Percentiles rank a stretch among this genome's conserved stretches.
phyloP scores from a whole-genome alignment of 164 flowering plant genomes.

The Chimonanthus praecox region DNA sequence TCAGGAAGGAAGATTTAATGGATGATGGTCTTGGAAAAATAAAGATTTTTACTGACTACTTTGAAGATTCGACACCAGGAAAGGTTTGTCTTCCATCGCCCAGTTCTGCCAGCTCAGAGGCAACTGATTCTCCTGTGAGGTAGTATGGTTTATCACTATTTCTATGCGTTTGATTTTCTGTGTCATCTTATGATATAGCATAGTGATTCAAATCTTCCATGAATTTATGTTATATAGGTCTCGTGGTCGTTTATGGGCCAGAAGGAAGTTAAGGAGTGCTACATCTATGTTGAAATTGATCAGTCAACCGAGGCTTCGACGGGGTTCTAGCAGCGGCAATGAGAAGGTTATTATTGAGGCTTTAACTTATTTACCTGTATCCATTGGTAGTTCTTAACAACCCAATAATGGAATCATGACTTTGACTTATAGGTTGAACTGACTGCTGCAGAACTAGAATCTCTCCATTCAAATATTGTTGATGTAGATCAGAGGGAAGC shows the following conservation, averaged over 20 bases:
- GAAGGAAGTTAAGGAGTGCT: conserved; percentile 43
- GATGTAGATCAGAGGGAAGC: conserved; percentile 82
- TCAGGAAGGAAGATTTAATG: conserved; percentile 39
- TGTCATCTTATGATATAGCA: neutral
- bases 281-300: conserved; percentile 69
- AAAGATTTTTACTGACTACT: conserved; percentile 59
- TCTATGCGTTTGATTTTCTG: neutral
- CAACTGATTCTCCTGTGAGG: conserved; percentile 36
- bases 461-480: conserved; percentile 75
- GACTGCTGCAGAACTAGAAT: conserved; percentile 60
- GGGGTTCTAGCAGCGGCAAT: conserved; percentile 50
- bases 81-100: conserved; percentile 18
- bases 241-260: conserved; percentile 25
- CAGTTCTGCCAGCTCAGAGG: conserved; percentile 21
- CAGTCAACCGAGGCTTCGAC: conserved; percentile 48
- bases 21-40: conserved; percentile 57
- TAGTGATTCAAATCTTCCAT: neutral
- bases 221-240: conserved; percentile 40
- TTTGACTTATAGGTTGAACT: conserved; percentile 56
- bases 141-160: conserved; percentile 5
- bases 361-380: neutral
- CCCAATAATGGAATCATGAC: conserved; percentile 6
- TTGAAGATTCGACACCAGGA: conserved; percentile 44
- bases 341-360: conserved; percentile 50
- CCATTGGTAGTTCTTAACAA: neutral